Base-by-base conservation (phyloP, 148 eudicot species). In the Cornus florida region DNA sequence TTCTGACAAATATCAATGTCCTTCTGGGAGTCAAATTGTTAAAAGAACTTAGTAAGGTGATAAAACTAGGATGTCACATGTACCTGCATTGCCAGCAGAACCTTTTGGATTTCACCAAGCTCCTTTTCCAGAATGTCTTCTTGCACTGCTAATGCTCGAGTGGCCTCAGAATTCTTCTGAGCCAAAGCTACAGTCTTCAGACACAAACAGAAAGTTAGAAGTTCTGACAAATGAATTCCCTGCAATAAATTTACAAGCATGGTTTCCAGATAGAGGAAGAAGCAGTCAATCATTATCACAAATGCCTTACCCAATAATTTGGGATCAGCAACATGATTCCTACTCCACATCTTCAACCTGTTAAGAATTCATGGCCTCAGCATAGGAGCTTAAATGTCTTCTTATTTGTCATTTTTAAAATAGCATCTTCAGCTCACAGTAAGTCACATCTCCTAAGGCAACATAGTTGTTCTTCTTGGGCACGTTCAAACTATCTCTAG, bases 71-170 rank as follows among this genome's bases (percentile, higher is more conserved):
- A 43, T 57, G 28, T 62, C 10, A 68, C 38, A 67, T 41, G 65
- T 83, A 97, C 99, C 97, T 97, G 99, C 98, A 97, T 97, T 72
- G 98, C 98, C 83, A 97, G 89, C 77, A 97, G 83, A 83, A 94
- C 95, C 20, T 92, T 92, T 81, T 97, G 99, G 80, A 97, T 93
- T 86, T 94, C 99, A 59, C 82, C 87, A 43, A 97, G 93, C 85
- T 97, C 99, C 87, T 91, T 92, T 80, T 94, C 98, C 79, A 97
- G 84, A 75, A 82, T 85, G 72, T 87, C 93, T 81, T 86, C 94
- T 84, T 90, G 94, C 72, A 75, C 80, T 70, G 93, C 94, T 84
- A 97, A 86, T 73, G 92, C 95, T 48, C 99, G 92, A 68, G 97
- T 89, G 71, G 90, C 95, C 89, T 94, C 98, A 4, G 99, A 94